These are phyloP conservation scores for Cicer bijugum DNA, from an alignment of 306 rosid species.

Conservation along the genomic window DNA sequence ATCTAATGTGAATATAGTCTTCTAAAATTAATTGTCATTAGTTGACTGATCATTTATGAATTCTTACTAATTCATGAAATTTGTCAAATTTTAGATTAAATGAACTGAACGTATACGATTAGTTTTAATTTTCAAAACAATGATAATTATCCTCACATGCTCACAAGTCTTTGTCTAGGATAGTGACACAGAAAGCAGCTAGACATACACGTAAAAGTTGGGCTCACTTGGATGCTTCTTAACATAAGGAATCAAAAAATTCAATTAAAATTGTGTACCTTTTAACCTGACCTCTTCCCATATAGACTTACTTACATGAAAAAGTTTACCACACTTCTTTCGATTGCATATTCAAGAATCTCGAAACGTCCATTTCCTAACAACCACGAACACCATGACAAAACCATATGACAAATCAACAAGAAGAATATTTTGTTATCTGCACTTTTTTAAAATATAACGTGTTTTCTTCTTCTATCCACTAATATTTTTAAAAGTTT, in stretches of 20 bases:
- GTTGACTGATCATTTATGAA: no score
- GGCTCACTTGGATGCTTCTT: slow-evolving; percentile 22
- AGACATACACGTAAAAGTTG: slow-evolving; percentile 13
- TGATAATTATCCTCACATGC: not conserved
- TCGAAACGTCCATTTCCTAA: slow-evolving; percentile 6
- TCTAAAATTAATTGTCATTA: no score
- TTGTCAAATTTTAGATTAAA: no score
- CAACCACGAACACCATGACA: slow-evolving; percentile 15
- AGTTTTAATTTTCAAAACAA: not conserved
- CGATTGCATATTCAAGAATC: slow-evolving; percentile 54
- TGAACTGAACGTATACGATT: no score
- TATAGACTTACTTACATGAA: not conserved
- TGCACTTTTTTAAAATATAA: not conserved
- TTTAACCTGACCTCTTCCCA: slow-evolving; percentile 31
- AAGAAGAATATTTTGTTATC: not conserved
- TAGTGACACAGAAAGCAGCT: slow-evolving; percentile 35
- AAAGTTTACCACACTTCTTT: slow-evolving; percentile 39
- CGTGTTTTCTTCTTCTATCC: no score
- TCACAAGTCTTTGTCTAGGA: slow-evolving; percentile 2
- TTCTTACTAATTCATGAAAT: no score
- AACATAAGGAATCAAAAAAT: slow-evolving; percentile 18
- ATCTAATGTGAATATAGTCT: no score
- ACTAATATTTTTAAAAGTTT: no score
- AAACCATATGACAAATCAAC: slow-evolving; percentile 31
- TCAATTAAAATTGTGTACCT: slow-evolving; percentile 40